These are phyloP conservation scores for Lactarius sanguifluus DNA, from an alignment of 768 basidiomycete genomes.

Conservation along the genomic window DNA sequence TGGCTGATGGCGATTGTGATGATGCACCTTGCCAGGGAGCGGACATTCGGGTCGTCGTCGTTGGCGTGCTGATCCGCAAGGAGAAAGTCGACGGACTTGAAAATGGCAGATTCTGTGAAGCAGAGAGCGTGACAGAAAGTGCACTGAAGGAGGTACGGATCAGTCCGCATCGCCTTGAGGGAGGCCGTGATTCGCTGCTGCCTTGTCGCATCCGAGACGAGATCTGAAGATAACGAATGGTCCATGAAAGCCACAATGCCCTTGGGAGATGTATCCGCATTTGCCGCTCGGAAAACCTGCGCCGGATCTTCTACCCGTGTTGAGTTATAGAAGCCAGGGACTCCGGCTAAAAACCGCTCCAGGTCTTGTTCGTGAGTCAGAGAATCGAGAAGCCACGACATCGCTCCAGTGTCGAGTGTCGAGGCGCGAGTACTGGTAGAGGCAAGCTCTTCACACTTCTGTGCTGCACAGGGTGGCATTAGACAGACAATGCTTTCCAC, in stretches of 20 bases:
- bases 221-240: slow-evolving; percentile 2
- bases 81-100: too few species aligned
- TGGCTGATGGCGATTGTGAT: too few species aligned
- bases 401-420: background rate
- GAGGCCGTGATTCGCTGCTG: background rate
- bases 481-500: background rate
- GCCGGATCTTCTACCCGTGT: slow-evolving; percentile 10
- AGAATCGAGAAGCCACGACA: slow-evolving; percentile 8
- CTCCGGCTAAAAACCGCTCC: slow-evolving; percentile 5
- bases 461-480: background rate
- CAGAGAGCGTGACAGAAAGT: too few species aligned
- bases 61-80: too few species aligned
- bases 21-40: too few species aligned
- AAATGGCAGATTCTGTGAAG: too few species aligned
- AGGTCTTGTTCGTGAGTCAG: slow-evolving; percentile 13
- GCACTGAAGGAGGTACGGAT: too few species aligned
- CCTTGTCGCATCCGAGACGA: background rate
- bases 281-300: background rate
- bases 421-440: background rate
- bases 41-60: too few species aligned
- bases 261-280: background rate
- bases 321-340: slow-evolving; percentile 12
- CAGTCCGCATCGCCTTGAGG: background rate
- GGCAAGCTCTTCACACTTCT: slow-evolving; percentile 1
- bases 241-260: slow-evolving; percentile 12